Evolutionary conservation across 2,329 filamentous ascomycete genomes (phyloP), one percentile per base, ranked within the genome.

Genomic region (Verticillium klebahnii): DNA sequence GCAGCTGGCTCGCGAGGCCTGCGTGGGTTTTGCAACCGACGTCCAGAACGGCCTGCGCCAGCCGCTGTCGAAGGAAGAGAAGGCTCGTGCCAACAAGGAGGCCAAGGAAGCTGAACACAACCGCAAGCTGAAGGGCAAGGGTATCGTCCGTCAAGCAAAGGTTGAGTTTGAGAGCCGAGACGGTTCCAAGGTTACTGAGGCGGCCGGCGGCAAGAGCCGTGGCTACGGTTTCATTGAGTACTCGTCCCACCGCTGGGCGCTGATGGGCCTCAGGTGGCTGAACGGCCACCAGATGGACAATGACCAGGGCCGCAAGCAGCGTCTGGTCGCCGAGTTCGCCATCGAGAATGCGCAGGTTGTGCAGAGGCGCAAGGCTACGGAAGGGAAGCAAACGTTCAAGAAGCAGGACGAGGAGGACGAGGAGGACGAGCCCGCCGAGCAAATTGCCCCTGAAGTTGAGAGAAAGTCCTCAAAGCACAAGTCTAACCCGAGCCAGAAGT

Each of bases 201-300:
- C 85, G 54, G 87, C 82, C 58, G 92, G 91, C 8, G 93, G 93
- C 56, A 86, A 91, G 72, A 95, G 91, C 73, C 86, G 94, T 73
- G 95, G 95, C 5, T 99, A 99, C 73, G 95, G 96, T 14, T 99
- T 99, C 79, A 90, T 99, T 67, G 95, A 99, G 78, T 99, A 97
- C 77, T 90, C 88, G 66, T 95, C 91, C 34, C 95, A 99, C 72
- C 89, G 95, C 58, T 94, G 90, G 82, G 95, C 95, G 15, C 82
- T 99, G 45, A 98, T 98, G 92, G 95, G 92, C 29, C 80, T 99
- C 65, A 85, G 95, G 56, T 98, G 92, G 88, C 82, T 99, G 62
- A 99, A 99, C 73, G 93, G 94, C 1, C 89, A 85, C 63, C 78
- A 85, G 36, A 68, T 87, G 19, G 80, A 83, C 69, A 85, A 83